phyloP scores from a whole-genome alignment of 2,329 filamentous ascomycete genomes.

The Penicillium sp. region DNA sequence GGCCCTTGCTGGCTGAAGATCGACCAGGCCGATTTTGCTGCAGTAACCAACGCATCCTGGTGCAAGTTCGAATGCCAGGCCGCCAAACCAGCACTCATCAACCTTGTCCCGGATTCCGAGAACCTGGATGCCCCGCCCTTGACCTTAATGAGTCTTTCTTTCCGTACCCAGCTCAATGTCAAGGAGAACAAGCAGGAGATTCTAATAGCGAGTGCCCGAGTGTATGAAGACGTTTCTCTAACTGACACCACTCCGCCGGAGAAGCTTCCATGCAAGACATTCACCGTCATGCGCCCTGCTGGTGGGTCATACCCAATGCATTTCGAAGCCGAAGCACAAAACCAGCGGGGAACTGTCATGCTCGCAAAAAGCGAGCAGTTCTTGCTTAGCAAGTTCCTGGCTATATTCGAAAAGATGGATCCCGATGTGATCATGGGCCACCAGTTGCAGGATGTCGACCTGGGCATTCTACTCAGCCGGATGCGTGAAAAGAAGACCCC shows the following conservation, averaged over 20 bases:
- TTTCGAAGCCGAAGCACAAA: constrained; percentile 75
- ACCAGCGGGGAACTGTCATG: constrained; percentile 74
- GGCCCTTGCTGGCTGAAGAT: constrained; percentile 97
- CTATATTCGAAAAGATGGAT: constrained; percentile 81
- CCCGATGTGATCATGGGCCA: constrained; percentile 94
- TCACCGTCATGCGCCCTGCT: constrained; percentile 84
- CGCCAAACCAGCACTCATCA: constrained; percentile 73
- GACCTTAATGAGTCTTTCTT: constrained; percentile 91
- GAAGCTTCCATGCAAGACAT: constrained; percentile 82
- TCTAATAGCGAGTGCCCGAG: constrained; percentile 81
- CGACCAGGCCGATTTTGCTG: constrained; percentile 75
- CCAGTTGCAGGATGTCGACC: constrained; percentile 95
- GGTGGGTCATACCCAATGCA: constrained; percentile 76
- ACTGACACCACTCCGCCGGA: constrained; percentile 86
- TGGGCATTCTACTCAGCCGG: constrained; percentile 83
- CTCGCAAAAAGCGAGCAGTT: constrained; percentile 81
- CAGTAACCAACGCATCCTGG: constrained; percentile 90
- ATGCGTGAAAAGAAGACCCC: constrained; percentile 87
- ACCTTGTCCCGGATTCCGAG: constrained; percentile 71
- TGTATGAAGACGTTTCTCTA: constrained; percentile 87
- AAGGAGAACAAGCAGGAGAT: constrained; percentile 98
- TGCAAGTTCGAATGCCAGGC: constrained; percentile 92
- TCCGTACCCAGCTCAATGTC: constrained; percentile 83
- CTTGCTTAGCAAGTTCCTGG: constrained; percentile 83
- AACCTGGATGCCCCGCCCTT: constrained; percentile 80